Base-by-base conservation (phyloP, 495 filamentous ascomycete species). In the Trichocladium uniseriatum region DNA sequence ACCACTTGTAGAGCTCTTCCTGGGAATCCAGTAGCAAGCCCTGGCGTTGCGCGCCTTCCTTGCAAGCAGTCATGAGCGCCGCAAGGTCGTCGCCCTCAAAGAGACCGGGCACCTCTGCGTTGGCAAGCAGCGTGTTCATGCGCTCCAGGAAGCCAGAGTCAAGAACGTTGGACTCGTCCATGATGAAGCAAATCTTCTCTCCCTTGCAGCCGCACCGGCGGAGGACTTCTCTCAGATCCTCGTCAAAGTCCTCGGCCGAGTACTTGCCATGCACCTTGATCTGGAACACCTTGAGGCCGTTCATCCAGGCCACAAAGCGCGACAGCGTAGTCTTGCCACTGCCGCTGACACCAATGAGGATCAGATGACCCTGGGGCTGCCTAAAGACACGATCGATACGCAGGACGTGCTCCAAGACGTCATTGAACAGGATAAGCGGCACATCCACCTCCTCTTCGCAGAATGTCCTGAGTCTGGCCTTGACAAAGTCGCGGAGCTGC, bases 201-300 rank as follows among this genome's bases (percentile, higher is more conserved):
- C 92, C 92, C 69, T 94, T 96, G 72, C 94, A 97, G 41, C 92
- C 92, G 53, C 86, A 90, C 38, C 92, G 79, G 48, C 94, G 86
- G 16, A 99, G 80, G 11, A 99, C 90, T 61, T 87, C 91, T 45
- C 94, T 76, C 8, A 99, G 72, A 68, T 99, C 92, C 39, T 99
- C 94, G 62, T 99, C 92, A 63, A 99, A 99, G 69, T 99, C 92
- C 65, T 95, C 92, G 11, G 88, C 87, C 20, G 92, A 95, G 64
- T 99, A 99, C 65, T 89, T 96, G 37, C 92, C 92, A 62, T 99
- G 92, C 1, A 99, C 92, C 73, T 96, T 99, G 74, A 99, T 97
- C 67, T 99, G 92, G 75, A 94, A 97, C 39, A 97, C 89, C 66
- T 92, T 95, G 59, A 99, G 73, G 40, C 92, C 92, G 61, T 99